phyloP scores from a whole-genome alignment of 202 grass and related monocot species.

The Panicum virgatum region DNA sequence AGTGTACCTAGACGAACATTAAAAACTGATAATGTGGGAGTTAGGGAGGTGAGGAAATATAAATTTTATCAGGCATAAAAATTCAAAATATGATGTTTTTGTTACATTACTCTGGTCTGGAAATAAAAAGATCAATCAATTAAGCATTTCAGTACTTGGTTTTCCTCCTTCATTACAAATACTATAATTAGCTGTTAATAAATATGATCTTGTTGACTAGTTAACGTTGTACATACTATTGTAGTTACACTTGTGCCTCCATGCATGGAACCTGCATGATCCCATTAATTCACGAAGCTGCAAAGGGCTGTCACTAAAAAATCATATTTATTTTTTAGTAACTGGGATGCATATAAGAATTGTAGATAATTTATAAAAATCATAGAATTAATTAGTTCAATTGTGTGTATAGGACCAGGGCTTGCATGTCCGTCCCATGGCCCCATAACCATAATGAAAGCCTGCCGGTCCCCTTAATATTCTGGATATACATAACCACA shows the following conservation, averaged over 20 bases:
- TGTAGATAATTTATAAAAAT: background rate
- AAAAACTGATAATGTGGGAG: background rate
- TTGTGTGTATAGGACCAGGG: too few relatives aligned
- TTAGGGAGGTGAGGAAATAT: background rate
- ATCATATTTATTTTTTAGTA: too few relatives aligned
- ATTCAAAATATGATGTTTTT: background rate
- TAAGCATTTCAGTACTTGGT: background rate
- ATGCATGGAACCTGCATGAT: too few relatives aligned
- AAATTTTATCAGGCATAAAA: background rate
- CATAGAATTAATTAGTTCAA: background rate
- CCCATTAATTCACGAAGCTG: too few relatives aligned
- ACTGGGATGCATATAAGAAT: too few relatives aligned
- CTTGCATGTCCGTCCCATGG: too few relatives aligned
- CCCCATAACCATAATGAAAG: conserved; percentile 4
- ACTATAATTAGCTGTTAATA: too few relatives aligned
- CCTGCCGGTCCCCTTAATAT: background rate
- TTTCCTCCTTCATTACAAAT: background rate
- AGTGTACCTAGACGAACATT: background rate
- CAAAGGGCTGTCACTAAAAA: too few relatives aligned
- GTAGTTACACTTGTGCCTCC: too few relatives aligned
- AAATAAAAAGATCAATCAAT: background rate
- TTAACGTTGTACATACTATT: too few relatives aligned
- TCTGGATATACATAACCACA: background rate
- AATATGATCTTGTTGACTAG: too few relatives aligned
- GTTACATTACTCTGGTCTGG: background rate